Evolutionary conservation across 805 yeast genomes (phyloP).

Genomic region (Yarrowia osloensis): DNA sequence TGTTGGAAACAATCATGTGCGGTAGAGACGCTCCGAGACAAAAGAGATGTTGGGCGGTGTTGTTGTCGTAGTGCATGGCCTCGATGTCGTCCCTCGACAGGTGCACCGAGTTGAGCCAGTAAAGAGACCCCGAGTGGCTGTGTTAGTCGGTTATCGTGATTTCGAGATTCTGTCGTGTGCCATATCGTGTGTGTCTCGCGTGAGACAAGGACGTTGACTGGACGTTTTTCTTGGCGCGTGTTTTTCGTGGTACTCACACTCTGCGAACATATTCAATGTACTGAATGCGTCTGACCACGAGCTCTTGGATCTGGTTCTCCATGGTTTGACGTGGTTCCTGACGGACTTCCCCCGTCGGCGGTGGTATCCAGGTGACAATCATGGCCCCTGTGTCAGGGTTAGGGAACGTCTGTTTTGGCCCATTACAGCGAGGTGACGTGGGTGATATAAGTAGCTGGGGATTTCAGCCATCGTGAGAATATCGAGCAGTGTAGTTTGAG

Average conservation of each 20-base stretch:
- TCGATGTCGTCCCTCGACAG: constrained; percentile 33
- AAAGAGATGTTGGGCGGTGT: constrained; percentile 33
- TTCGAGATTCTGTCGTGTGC: neutral
- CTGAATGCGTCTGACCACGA: constrained; percentile 34
- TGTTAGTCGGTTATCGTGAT: neutral
- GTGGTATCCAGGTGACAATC: constrained; percentile 14
- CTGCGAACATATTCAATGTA: constrained; percentile 35
- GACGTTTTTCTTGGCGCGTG: neutral
- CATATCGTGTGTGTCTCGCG: constrained; percentile 19
- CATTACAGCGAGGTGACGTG: neutral
- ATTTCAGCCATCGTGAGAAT: neutral
- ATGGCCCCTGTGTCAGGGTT: constrained; percentile 16
- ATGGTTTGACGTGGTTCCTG: constrained; percentile 25
- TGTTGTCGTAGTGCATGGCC: constrained; percentile 32
- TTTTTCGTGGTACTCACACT: constrained; percentile 34
- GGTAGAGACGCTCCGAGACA: constrained; percentile 37
- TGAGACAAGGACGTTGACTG: neutral
- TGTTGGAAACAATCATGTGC: constrained; percentile 26
- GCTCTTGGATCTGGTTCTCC: constrained; percentile 34
- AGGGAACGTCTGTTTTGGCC: neutral
- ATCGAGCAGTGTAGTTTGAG: neutral
- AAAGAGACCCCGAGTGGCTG: constrained; percentile 34
- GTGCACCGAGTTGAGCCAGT: constrained; percentile 35
- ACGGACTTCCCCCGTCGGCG: too few relatives aligned
- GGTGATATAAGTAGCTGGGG: neutral